Evolutionary conservation across 306 rosid species (phyloP).

Genomic region (Cicer pinnatifidum): DNA sequence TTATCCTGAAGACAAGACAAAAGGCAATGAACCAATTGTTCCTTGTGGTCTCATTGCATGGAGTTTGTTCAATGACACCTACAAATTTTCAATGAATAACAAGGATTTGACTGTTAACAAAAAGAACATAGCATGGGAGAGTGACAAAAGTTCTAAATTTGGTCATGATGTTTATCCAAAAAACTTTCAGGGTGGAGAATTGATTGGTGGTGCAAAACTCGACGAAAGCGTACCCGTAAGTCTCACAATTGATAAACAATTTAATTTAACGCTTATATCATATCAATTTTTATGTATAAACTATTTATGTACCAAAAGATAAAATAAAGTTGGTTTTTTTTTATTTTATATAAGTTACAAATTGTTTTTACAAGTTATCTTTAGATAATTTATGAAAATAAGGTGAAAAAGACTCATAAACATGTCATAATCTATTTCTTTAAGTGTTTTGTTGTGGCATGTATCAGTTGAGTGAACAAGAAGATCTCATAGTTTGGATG

Average conservation of each 20-base stretch:
- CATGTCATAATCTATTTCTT: neutral
- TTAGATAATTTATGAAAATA: neutral
- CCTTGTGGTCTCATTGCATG: constrained; percentile 95
- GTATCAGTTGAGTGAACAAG: constrained; percentile 77
- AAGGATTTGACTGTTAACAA: constrained; percentile 56
- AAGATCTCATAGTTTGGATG: constrained; percentile 97
- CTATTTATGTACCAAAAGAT: neutral
- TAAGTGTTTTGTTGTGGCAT: constrained; percentile 31
- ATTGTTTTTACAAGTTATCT: no score
- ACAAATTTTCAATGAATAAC: constrained; percentile 61
- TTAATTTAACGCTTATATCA: neutral
- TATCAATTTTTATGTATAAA: neutral
- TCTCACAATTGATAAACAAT: neutral
- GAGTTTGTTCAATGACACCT: constrained; percentile 92
- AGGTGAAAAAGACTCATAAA: neutral
- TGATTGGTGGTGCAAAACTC: constrained; percentile 81
- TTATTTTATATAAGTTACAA: neutral
- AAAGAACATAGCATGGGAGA: constrained; percentile 79
- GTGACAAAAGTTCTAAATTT: constrained; percentile 64
- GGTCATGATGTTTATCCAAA: constrained; percentile 77
- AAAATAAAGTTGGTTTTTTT: neutral
- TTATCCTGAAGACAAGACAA: constrained; percentile 41
- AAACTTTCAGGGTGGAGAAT: constrained; percentile 60
- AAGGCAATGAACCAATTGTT: constrained; percentile 56
- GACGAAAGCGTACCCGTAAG: constrained; percentile 66